These are phyloP conservation scores for Leptographium lundbergii DNA, from an alignment of 2,329 filamentous ascomycete genomes.

Conservation along the genomic window DNA sequence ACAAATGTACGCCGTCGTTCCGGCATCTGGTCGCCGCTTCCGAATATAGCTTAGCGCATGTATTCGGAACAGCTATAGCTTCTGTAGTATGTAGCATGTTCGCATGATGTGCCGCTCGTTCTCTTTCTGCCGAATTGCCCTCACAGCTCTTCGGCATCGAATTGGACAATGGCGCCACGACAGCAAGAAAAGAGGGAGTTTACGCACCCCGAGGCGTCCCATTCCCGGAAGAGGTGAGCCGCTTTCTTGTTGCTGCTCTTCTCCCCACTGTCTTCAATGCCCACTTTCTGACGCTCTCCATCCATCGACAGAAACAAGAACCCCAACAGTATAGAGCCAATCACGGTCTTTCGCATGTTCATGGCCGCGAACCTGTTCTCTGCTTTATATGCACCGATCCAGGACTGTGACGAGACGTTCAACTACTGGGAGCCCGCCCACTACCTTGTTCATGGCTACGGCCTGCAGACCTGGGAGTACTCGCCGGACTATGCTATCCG, in stretches of 20 bases:
- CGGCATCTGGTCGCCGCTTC: neutral
- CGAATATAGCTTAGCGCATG: neutral
- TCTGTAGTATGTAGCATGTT: neutral
- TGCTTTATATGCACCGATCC: conserved; percentile 76
- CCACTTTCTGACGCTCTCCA: neutral
- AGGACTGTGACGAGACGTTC: conserved; percentile 97
- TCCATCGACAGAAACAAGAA: conserved; percentile 25
- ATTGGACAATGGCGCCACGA: conserved; percentile 26
- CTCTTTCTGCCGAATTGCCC: neutral
- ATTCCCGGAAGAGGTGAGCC: conserved; percentile 38
- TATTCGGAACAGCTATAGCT: neutral
- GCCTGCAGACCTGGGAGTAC: conserved; percentile 97
- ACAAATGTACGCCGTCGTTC: neutral
- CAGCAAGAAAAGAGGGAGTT: conserved; percentile 22
- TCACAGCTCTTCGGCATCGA: neutral
- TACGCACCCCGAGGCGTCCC: conserved; percentile 34
- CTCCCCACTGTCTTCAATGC: neutral
- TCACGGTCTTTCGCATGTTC: conserved; percentile 71
- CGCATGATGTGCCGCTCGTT: neutral
- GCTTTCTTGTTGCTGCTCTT: neutral
- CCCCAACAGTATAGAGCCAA: conserved; percentile 55
- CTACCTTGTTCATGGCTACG: conserved; percentile 85
- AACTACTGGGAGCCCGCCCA: conserved; percentile 98
- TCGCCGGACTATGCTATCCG: conserved; percentile 89
- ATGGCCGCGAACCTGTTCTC: conserved; percentile 61